Conservation (phyloP, 176 grass and related monocot species). For the Eleusine coracana region DNA sequence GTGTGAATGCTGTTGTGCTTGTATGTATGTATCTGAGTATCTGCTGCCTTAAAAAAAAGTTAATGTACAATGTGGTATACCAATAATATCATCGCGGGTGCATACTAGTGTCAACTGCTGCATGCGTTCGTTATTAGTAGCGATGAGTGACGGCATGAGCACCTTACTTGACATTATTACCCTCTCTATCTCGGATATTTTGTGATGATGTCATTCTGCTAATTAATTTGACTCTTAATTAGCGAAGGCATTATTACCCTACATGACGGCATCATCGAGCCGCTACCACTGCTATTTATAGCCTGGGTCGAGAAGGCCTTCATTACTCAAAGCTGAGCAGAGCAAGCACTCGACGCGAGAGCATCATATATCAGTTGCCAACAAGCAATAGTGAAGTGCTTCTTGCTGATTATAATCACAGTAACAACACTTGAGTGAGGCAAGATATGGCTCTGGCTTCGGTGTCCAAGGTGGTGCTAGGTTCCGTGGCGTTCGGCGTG, state of each 20-base stretch:
- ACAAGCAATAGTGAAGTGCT: no score
- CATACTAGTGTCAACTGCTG: not conserved
- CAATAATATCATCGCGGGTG: no score
- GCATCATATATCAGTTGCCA: no score
- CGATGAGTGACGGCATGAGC: not conserved
- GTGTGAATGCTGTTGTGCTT: no score
- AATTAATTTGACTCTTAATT: constrained; percentile 45
- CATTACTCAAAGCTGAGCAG: not conserved
- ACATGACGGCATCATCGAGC: not conserved
- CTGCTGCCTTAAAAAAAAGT: no score
- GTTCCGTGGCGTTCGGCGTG: constrained; percentile 65
- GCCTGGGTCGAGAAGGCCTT: not conserved
- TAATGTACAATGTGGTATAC: not conserved
- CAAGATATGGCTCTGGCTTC: constrained; percentile 48
- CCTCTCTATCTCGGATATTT: not conserved
- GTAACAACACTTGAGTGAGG: no score
- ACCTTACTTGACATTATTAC: constrained; percentile 38
- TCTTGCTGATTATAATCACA: no score
- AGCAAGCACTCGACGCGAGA: no score
- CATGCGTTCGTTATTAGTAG: not conserved
- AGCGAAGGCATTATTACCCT: not conserved
- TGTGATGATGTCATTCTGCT: constrained; percentile 5
- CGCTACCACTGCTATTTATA: not conserved
- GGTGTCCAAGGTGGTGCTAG: constrained; percentile 53
- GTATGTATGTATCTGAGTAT: no score